phyloP scores from a whole-genome alignment of 2,329 filamentous ascomycete genomes.

The Periglandula ipomoeae region DNA sequence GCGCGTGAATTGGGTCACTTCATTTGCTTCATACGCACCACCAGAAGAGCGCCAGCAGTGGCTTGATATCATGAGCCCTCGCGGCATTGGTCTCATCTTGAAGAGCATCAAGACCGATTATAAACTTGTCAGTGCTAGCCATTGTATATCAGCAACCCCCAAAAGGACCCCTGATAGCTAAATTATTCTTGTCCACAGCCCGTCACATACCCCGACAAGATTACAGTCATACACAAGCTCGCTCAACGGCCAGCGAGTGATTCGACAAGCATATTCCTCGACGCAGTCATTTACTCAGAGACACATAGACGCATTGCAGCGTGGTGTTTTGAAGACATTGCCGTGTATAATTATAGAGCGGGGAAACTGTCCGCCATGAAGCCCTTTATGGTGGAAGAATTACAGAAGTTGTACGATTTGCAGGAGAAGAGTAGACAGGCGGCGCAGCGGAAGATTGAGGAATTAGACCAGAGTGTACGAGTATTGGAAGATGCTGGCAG shows the following conservation, averaged over 20 bases:
- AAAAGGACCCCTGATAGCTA: no score
- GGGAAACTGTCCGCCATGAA: constrained; percentile 29
- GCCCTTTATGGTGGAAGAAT: constrained; percentile 29
- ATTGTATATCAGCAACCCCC: no score
- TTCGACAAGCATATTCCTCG: constrained; percentile 44
- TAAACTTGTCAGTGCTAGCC: constrained; percentile 64
- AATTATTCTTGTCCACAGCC: constrained; percentile 40
- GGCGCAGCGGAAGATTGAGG: constrained; percentile 12
- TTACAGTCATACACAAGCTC: constrained; percentile 79
- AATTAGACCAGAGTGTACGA: constrained; percentile 4
- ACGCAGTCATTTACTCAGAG: constrained; percentile 66
- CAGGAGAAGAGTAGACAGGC: constrained; percentile 19
- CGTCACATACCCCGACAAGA: constrained; percentile 71
- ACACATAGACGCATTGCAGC: constrained; percentile 63
- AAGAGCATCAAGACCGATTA: constrained; percentile 73
- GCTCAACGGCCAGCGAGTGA: constrained; percentile 34
- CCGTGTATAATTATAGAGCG: constrained; percentile 22
- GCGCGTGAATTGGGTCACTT: constrained; percentile 67
- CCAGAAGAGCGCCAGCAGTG: constrained; percentile 53
- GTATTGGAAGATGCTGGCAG: constrained; percentile 3
- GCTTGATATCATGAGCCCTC: constrained; percentile 58
- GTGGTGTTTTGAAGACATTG: constrained; percentile 51
- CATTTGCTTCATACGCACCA: constrained; percentile 57
- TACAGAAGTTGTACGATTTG: constrained; percentile 25
- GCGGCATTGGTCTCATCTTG: constrained; percentile 64